A percentile compares a stretch with the other conserved stretches of the same genome.
These are phyloP conservation scores for Senna tora DNA, from an alignment of 306 rosid species.

Conservation along the genomic window DNA sequence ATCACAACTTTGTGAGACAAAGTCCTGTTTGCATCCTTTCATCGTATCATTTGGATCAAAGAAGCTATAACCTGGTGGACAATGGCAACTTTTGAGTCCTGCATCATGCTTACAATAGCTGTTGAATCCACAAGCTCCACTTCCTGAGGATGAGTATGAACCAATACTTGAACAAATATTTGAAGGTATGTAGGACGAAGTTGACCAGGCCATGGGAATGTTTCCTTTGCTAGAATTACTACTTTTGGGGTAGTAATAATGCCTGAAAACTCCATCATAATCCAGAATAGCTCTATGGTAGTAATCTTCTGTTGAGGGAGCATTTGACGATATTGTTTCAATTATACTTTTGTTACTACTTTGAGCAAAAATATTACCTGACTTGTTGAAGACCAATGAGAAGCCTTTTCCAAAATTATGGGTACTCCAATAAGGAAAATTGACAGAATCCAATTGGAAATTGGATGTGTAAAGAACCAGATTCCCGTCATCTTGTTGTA, in stretches of 20 bases:
- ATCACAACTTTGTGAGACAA: conserved; percentile 44
- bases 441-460: conserved; percentile 29
- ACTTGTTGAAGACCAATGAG: conserved; percentile 18
- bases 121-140: conserved; percentile 58
- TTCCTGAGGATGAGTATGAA: background rate
- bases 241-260: conserved; percentile 30
- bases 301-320: background rate
- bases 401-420: conserved; percentile 21
- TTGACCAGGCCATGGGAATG: conserved; percentile 37
- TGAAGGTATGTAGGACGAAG: conserved; percentile 19
- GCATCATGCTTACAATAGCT: conserved; percentile 37
- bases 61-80: conserved; percentile 40
- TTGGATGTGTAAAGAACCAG: conserved; percentile 35
- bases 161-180: conserved; percentile 20
- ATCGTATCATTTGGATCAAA: conserved; percentile 44
- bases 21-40: conserved; percentile 50
- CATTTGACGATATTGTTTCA: conserved; percentile 4
- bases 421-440: conserved; percentile 20
- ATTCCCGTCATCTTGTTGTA: conserved; percentile 42
- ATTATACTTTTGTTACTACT: conserved; percentile 18
- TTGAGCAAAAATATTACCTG: conserved; percentile 15
- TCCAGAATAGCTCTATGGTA: conserved; percentile 39
- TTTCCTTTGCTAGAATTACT: background rate
- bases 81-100: conserved; percentile 26
- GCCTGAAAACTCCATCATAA: conserved; percentile 39